Base-by-base conservation (phyloP, 2,329 filamentous ascomycete species). In the Aspergillus carbonarius region DNA sequence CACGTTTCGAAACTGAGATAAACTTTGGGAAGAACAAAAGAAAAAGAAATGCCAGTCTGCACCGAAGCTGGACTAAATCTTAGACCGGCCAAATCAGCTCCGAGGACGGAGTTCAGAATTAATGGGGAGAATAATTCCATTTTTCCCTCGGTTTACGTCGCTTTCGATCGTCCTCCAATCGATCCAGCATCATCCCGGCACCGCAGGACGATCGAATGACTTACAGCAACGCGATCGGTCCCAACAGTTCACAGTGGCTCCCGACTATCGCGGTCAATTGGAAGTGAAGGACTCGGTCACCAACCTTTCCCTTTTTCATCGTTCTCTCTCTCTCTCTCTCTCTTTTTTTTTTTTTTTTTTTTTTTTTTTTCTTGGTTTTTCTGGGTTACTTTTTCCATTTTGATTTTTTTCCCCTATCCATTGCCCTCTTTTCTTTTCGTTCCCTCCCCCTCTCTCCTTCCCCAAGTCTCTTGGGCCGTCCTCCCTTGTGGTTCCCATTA, bases 121-220 rank as follows among this genome's bases (percentile, higher is more conserved):
- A n/a, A 47, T 32, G 40, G 40, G 17, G 17, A 46, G 10, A 47
- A 32, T 51, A 52, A 49, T 50, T 39, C 15, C 20, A 35, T 30
- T n/a, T 48, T 37, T 20, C 30, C 34, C 42, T 40, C 20, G 15
- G 54, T 50, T 30, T 49, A 27, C n/a, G 20, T 35, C 17, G 27
- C 35, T 48, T 48, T 57, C 50, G 55, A 63, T 62, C 55, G 59
- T 25, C 59, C 58, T 49, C 51, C 46, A 39, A 47, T 40, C 53
- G 52, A 63, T 56, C 64, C 57, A 67, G 63, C 62, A 65, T 66
- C 61, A 66, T 65, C 61, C 60, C 60, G 60, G 63, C 50, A 58
- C 57, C 48, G 55, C 59, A 61, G 54, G 63, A 61, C 64, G 64
- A 65, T 66, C 63, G 51, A 63, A 65, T 65, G 62, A 65, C 64